Evolutionary conservation across 306 rosid genomes (phyloP), one percentile per base, ranked within the genome.

Genomic region (Malus fusca): DNA sequence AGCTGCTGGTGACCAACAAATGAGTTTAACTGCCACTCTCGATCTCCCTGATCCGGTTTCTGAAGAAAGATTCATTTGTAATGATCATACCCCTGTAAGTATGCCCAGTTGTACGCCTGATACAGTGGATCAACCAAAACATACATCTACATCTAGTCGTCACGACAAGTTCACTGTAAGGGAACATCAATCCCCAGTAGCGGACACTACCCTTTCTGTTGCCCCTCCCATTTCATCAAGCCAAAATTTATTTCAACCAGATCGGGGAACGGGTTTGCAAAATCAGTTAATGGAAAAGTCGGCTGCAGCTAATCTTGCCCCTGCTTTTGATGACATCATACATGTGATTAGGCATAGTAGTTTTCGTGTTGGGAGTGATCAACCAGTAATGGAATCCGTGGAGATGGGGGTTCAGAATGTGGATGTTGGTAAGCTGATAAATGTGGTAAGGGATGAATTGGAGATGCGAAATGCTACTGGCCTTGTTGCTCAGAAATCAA

Each of bases 321-420:
- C 97, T 13, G 98, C 91, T 56, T 92, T 96, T 86, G 99, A 92
- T 65, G 99, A 92, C 42, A 80, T 96, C 55, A 96, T 96, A 84
- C 97, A 96, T 83, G 99, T 96, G 22, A 92, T 96, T 73, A 90
- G 99, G 72, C 99, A 92, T 65, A 96, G 99, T 80, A 96, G 98
- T 88, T 96, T 87, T 75, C 97, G 99, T 1, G 92, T 96, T 59
- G 99, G 92, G 58, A 88, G 89, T 56, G 98, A 96, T 74, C 97
- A 90, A 79, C 87, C 98, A 40, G 86, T 87, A 4, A 79, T 86
- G 71, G 99, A 96, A 84, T 78, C 96, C 22, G 78, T 84, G 68
- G 98, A 96, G 89, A 84, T 87, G 93, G 99, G 96, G 74, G 91
- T 89, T 79, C 97, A 88, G 71, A 96, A 88, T 78, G 88, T 92